Conservation (phyloP, 2,329 filamentous ascomycete species). For the Ophiostoma tasmaniense region DNA sequence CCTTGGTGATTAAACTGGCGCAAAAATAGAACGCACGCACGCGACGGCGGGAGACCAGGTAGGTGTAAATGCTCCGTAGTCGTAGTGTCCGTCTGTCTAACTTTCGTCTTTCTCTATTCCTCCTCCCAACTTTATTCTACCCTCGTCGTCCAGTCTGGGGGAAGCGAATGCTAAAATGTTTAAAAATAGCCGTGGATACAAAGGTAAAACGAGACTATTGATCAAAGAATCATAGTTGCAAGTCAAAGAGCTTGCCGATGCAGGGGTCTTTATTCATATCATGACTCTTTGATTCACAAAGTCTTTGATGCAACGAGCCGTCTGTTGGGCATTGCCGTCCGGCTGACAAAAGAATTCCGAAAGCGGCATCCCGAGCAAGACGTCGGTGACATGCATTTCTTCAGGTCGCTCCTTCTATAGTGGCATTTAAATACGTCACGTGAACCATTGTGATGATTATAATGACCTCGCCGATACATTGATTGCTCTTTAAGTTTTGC, state of each 20-base stretch:
- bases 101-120: background rate
- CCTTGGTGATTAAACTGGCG: conserved; percentile 16
- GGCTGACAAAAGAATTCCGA: background rate
- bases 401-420: background rate
- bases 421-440: background rate
- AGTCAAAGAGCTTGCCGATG: background rate
- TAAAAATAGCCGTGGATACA: conserved; percentile 7
- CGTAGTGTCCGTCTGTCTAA: background rate
- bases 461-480: background rate
- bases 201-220: conserved; percentile 1
- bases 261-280: background rate
- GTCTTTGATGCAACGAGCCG: background rate
- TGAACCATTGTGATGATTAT: background rate
- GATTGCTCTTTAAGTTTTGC: background rate
- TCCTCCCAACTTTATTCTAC: background rate
- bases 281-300: background rate
- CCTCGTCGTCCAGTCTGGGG: background rate
- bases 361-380: background rate
- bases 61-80: conserved; percentile 5
- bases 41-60: background rate
- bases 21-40: conserved; percentile 16
- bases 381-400: background rate
- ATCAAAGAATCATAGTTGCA: background rate
- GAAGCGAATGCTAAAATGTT: background rate
- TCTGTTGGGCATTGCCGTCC: background rate